Evolutionary conservation across 2,329 filamentous ascomycete genomes (phyloP), one percentile per base, ranked within the genome.

Genomic region (Ophiostoma sp.): DNA sequence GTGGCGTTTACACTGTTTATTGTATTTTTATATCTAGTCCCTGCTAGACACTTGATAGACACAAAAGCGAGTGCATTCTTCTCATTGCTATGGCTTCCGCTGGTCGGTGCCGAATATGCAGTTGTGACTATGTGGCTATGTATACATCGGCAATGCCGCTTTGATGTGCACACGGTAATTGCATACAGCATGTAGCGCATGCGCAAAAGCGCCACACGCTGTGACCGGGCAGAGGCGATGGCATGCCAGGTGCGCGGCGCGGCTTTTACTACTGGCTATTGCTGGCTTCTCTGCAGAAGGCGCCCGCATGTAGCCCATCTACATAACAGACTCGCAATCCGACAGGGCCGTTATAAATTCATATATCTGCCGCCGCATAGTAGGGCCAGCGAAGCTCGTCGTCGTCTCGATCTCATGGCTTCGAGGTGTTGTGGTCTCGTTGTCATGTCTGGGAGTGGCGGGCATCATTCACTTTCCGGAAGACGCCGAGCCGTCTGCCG

Each of bases 381-480:
- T 64, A 33, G 60, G 60, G n/a, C 33, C 7, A 36, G 60, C 33
- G 31, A 36, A n/a, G 27, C n/a, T 64, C 5, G 57, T 62, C 33
- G 33, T 64, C 31, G 33, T 64, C 60, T 10, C 13, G 36, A 48
- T 48, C 17, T 48, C 44, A 17, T 48, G 44, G 6, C 20, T 5
- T 2, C 44, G 17, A 7, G 3, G 17, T 2, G 2, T 48, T n/a
- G 20, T 48, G 3, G 17, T 48, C 44, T 60, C 54, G 23, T 57
- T 3, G 11, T 62, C 11, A 3, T 33, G 11, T 27, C 31, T n/a
- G 7, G 17, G 36, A 20, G 31, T 57, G 5, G 3, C 8, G 11
- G 17, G 23, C 57, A 62, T 23, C n/a, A 13, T 44, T 72, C 71
- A 72, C 71, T 72, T 72, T 3, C 71, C 71, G 31, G 70, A 68